Conservation (phyloP, 371 early-diverging fungal species). For the Actinomucor elegans region DNA sequence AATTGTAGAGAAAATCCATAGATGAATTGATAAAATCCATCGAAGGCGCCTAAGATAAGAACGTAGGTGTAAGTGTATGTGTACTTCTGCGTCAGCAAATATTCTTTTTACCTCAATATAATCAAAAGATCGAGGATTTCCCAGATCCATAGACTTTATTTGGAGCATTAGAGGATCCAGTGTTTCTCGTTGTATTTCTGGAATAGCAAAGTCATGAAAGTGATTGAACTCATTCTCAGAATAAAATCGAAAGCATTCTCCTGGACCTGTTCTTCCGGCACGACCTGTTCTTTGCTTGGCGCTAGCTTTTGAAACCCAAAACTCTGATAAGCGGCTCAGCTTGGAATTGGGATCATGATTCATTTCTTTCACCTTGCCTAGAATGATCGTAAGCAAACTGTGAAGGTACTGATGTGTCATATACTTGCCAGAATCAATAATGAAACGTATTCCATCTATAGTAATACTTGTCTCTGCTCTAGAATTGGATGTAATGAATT, state of each 20-base stretch:
- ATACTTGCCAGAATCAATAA: constrained; percentile 92
- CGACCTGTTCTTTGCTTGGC: constrained; percentile 97
- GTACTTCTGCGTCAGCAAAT: background rate
- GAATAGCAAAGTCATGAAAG: constrained; percentile 82
- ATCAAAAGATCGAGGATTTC: constrained; percentile 54
- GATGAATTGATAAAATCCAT: constrained; percentile 62
- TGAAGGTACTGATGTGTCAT: no score
- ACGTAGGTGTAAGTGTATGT: constrained; percentile 25
- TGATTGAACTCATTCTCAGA: constrained; percentile 93
- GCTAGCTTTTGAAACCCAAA: constrained; percentile 95
- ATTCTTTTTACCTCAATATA: constrained; percentile 51
- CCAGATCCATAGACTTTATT: constrained; percentile 67
- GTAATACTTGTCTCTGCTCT: constrained; percentile 98
- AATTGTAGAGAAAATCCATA: constrained; percentile 55
- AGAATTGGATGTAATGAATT: background rate
- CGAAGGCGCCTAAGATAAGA: constrained; percentile 47
- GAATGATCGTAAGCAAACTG: background rate
- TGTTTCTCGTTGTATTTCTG: constrained; percentile 94
- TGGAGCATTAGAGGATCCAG: constrained; percentile 77
- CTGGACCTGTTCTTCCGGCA: constrained; percentile 97
- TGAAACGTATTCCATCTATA: constrained; percentile 94
- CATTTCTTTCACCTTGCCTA: constrained; percentile 71
- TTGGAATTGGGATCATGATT: constrained; percentile 50
- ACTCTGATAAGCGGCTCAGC: constrained; percentile 65
- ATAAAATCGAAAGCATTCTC: constrained; percentile 97